phyloP scores from a whole-genome alignment of 2,329 filamentous ascomycete genomes.

The Venturia oleaginea region DNA sequence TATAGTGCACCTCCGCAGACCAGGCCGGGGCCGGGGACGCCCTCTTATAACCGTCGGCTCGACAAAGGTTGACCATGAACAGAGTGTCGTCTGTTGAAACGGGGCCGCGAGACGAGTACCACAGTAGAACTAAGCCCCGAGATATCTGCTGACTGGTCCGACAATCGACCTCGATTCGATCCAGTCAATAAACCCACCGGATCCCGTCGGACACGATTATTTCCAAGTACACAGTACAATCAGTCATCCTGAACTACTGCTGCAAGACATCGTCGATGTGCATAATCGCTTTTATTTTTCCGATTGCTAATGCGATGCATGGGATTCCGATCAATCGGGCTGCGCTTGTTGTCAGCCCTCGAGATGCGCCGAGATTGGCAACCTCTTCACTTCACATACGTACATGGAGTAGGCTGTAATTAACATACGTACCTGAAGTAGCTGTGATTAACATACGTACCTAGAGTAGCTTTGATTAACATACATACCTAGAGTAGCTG shows the following conservation, averaged over 20 bases:
- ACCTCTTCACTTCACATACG: too few relatives aligned
- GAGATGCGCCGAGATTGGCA: too few relatives aligned
- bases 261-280: not conserved
- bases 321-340: too few relatives aligned
- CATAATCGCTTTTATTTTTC: not conserved
- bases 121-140: not conserved
- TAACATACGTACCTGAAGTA: too few relatives aligned
- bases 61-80: not conserved
- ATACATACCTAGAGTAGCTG: too few relatives aligned
- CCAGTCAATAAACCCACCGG: not conserved
- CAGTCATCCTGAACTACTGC: not conserved
- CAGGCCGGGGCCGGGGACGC: too few relatives aligned
- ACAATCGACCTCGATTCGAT: not conserved
- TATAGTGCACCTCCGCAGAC: not conserved
- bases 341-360: too few relatives aligned
- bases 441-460: too few relatives aligned
- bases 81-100: slow-evolving; percentile 1
- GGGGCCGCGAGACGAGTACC: not conserved
- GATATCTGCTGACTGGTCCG: not conserved
- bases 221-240: not conserved
- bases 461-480: too few relatives aligned
- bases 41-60: not conserved
- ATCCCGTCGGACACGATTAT: not conserved
- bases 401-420: too few relatives aligned
- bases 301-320: too few relatives aligned